Conservation (phyloP, 192 early-diverging fungal species). For the Geranomyces michiganensis region DNA sequence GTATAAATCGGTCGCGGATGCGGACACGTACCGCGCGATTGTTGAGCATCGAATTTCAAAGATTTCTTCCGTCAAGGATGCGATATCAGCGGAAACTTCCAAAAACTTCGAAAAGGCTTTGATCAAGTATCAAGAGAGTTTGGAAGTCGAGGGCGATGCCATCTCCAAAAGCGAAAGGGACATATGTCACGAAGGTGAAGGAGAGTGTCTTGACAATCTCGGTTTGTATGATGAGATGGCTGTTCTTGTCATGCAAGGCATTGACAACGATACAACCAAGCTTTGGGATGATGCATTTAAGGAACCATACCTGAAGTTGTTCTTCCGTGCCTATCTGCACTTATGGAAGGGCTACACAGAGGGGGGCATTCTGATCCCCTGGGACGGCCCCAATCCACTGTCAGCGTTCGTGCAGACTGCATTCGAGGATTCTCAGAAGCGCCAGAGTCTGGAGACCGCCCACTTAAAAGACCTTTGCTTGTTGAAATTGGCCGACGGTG, state of each 20-base stretch:
- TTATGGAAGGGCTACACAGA: conserved; percentile 43
- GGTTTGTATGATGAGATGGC: conserved; percentile 66
- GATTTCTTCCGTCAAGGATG: conserved; percentile 53
- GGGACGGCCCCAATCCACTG: conserved; percentile 62
- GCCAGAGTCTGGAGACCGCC: not conserved
- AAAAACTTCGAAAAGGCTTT: conserved; percentile 62
- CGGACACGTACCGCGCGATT: conserved; percentile 67
- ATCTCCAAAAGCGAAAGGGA: conserved; percentile 1
- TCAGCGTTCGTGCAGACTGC: conserved; percentile 50
- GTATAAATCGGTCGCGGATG: conserved; percentile 65
- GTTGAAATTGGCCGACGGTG: conserved; percentile 12
- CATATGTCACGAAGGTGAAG: conserved; percentile 46
- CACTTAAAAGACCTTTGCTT: not conserved
- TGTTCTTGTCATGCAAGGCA: conserved; percentile 50
- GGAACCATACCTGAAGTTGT: conserved; percentile 60
- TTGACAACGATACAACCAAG: conserved; percentile 49
- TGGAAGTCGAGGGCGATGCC: not conserved
- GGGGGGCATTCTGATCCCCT: conserved; percentile 46
- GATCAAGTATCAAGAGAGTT: conserved; percentile 15
- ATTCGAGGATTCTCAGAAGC: conserved; percentile 32
- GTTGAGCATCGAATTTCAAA: conserved; percentile 63
- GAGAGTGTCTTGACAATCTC: conserved; percentile 66
- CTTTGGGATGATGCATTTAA: conserved; percentile 58
- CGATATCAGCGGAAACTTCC: conserved; percentile 62
- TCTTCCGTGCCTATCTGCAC: conserved; percentile 57